Evolutionary conservation across 192 early-diverging fungal genomes (phyloP), one percentile per base, ranked within the genome.

Genomic region (Dissophora ornata): DNA sequence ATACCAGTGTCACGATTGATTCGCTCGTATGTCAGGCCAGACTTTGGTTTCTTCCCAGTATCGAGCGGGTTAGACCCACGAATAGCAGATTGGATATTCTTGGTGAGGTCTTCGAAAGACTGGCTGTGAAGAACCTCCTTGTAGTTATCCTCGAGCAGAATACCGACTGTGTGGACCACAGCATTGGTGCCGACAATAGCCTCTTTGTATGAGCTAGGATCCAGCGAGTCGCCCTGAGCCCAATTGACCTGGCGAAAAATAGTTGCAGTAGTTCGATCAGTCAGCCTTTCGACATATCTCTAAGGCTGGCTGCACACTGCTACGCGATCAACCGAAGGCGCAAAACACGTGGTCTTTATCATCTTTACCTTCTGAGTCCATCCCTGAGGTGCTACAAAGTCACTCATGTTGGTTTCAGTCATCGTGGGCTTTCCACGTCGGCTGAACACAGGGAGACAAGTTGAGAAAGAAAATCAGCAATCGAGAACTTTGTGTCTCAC

Each of bases 101-200:
- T 77, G 32, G 73, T 34, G n/a, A 69, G 67, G 10, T 80, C 82
- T 11, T 61, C 64, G 5, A 82, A 26, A 12, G 56, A 62, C 7
- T 75, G 61, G 34, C 69, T 70, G 25, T 82, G 79, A 1, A 81
- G 34, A 3, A 82, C 44, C 10, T 75, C 67, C 64, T 93, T 93
- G 82, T 93, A 93, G 75, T 88, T 73, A 25, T 78, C 81, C 69
- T 93, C 91, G 61, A 93, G 69, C 66, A 93, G 79, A 24, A 90
- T 85, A 16, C 91, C 91, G 3, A 91, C 90, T 0, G 88, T 86
- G 51, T 93, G 90, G 8, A 93, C 90, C 6, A 93, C 88, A n/a
- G 87, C 81, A 19, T 83, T 80, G 53, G 87, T 85, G 10, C 83
- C 88, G 0, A 60, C 61, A 21, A 91, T 80, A 19, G 81, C 69